phyloP scores from a whole-genome alignment of 2,329 filamentous ascomycete species.

The Blastomyces parvus region DNA sequence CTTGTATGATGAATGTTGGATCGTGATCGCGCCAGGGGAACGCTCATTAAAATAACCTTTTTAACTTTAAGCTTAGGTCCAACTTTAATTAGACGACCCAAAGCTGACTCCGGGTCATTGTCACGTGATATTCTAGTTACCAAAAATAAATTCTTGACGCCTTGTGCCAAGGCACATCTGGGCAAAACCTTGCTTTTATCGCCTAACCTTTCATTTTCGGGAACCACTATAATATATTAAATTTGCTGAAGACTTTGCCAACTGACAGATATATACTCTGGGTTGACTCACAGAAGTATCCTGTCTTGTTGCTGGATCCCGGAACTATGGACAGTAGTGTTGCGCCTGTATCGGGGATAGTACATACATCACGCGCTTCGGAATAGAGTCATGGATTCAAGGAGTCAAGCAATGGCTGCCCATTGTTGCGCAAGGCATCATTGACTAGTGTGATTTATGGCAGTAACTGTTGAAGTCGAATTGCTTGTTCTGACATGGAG shows the following conservation, averaged over 20 bases:
- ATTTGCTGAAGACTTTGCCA: no score
- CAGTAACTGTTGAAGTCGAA: slow-evolving; percentile 52
- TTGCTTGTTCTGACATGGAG: slow-evolving; percentile 38
- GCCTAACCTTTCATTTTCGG: not conserved
- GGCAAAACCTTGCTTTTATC: not conserved
- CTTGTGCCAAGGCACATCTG: not conserved
- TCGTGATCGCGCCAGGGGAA: no score
- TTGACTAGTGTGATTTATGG: slow-evolving; percentile 56
- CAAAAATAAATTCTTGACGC: no score
- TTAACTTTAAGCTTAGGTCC: not conserved
- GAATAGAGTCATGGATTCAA: slow-evolving; percentile 55
- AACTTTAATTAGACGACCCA: slow-evolving; percentile 2
- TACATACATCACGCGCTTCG: slow-evolving; percentile 35
- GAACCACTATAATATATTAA: slow-evolving; percentile 1
- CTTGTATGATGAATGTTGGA: not conserved
- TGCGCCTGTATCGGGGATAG: no score
- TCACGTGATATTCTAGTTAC: not conserved
- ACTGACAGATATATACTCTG: not conserved
- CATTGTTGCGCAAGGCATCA: slow-evolving; percentile 48
- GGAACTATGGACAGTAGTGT: no score
- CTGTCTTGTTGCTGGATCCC: slow-evolving; percentile 43
- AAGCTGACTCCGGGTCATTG: no score
- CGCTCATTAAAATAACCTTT: no score
- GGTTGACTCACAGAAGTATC: slow-evolving; percentile 22
- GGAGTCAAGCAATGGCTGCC: slow-evolving; percentile 47